phyloP scores from a whole-genome alignment of 108 stramenopile genomes.

The Aurantiochytrium sp. region DNA sequence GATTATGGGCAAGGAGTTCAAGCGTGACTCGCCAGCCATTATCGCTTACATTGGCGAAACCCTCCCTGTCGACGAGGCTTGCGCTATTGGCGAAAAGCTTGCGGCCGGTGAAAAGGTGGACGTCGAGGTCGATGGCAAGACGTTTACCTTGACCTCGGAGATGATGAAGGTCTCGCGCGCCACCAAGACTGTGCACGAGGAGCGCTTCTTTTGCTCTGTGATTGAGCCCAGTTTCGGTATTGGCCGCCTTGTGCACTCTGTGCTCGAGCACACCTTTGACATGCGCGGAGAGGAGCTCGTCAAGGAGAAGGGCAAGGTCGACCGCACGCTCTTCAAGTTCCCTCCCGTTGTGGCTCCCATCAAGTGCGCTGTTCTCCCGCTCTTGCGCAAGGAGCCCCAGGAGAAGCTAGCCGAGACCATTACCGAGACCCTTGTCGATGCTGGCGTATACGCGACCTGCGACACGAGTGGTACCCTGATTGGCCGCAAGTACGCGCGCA shows the following conservation, averaged over 20 bases:
- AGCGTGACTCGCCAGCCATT: slow-evolving; percentile 76
- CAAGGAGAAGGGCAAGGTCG: slow-evolving; percentile 67
- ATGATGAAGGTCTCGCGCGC: slow-evolving; percentile 67
- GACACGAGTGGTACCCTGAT: slow-evolving; percentile 81
- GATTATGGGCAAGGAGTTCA: slow-evolving; percentile 75
- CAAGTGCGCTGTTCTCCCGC: slow-evolving; percentile 87
- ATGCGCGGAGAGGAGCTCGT: slow-evolving; percentile 42
- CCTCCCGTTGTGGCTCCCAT: slow-evolving; percentile 91
- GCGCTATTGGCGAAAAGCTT: slow-evolving; percentile 74
- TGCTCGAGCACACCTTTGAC: slow-evolving; percentile 97
- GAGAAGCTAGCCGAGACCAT: slow-evolving; percentile 53
- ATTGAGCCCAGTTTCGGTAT: slow-evolving; percentile 99
- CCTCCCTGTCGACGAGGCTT: slow-evolving; percentile 77
- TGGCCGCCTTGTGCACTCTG: slow-evolving; percentile 92
- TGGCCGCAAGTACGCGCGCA: slow-evolving; percentile 83
- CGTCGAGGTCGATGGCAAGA: slow-evolving; percentile 64
- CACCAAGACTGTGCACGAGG: slow-evolving; percentile 79
- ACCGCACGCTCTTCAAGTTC: slow-evolving; percentile 91
- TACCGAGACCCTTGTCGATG: slow-evolving; percentile 66
- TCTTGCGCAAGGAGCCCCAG: slow-evolving; percentile 13
- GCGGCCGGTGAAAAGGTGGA: slow-evolving; percentile 71
- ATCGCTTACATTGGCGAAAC: slow-evolving; percentile 54
- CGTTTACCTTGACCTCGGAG: slow-evolving; percentile 58
- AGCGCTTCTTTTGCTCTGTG: slow-evolving; percentile 92
- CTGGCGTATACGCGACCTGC: slow-evolving; percentile 70